Evolutionary conservation across 345 rosid species (phyloP), one percentile per base, ranked within the genome.

Genomic region (Hibiscus tridactylites): DNA sequence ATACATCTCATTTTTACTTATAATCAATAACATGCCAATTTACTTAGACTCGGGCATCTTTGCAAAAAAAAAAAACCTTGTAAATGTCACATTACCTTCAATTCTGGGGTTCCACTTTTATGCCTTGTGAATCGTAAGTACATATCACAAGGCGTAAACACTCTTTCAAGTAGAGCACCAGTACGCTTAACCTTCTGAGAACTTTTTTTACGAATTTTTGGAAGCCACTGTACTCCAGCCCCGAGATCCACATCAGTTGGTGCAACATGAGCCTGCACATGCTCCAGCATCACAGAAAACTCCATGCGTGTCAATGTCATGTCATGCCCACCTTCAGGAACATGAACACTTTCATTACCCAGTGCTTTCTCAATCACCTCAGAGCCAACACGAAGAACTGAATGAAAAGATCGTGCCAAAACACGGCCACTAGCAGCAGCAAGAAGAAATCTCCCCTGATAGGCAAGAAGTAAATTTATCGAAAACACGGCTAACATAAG

Each of bases 231-330:
- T 71, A 95, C 75, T 77, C 97, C 99, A 76, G 99, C 99, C 67
- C 99, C 99, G 61, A 93, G 99, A 79, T 95, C 98, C 73, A 95
- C 99, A 84, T 95, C 99, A 79, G 99, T 95, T 10, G 99, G 99
- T 75, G 99, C 97, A 81, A 95, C 99, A 83, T 95, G 99, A 78
- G 99, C 99, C 77, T 95, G 99, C 54, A 95, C 99, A 83, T 82
- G 91, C 83, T 90, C 94, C 85, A 95, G 77, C 99, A 95, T 95
- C 50, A 95, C 99, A 57, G 99, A 92, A 67, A 87, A 83, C 77
- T 95, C 98, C 87, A 75, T 92, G 50, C 89, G 90, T 71, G 86
- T 90, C 98, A 92, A 92, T 71, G 93, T 83, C 98, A 95, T 90
- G 82, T 90, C 94, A 81, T 97, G 98, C 71, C 83, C 87, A 82